Base-by-base conservation (phyloP, 176 grass and related monocot species). In the Eragrostis nindensis region DNA sequence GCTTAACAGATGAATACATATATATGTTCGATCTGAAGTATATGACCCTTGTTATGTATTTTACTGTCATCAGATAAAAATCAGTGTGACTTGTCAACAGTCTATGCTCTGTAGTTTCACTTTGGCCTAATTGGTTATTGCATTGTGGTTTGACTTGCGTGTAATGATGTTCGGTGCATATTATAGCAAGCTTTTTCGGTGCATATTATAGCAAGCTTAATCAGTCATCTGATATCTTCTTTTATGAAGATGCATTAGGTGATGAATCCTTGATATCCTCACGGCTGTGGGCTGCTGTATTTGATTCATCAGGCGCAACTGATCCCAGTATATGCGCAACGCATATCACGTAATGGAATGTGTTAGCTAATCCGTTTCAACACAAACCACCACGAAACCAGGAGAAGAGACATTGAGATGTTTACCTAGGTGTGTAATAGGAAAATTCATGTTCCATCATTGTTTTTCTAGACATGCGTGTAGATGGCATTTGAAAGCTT, bases 31-130 rank as follows among this genome's bases (percentile, higher is more conserved):
- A 16, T 40, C 29, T 86, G 60, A 39, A 67, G 48, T 5, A 41
- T 53, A 68, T 24, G 54, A 47, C 11, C 49, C 7, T 69, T 53
- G 27, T 78, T 62, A 19, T 56, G 7, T 59, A 70, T 75, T 74
- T 60, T 11, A 55, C 17, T 55, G 39, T 82, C 48, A 66, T 22
- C 41, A 8, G 41, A 65, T 13, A 39, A 74, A 74, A 70, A 80
- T 22, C 71, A 57, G 7, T 63, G 55, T 71, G 71, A 71, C 5
- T 45, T 70, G 63, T 75, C n/a, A 80, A 75, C 41, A 68, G 49
- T 68, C 1, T 62, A 62, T 84, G 63, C 59, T 69, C 0, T 75
- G 53, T 45, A 55, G 25, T 39, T 76, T 75, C 54, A 64, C 68
- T 71, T 36, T 48, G 39, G 50, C 70, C 42, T 57, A 15, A 75